Percentiles rank a stretch among this genome's conserved stretches.
phyloP scores from a whole-genome alignment of 1,284 basidiomycete genomes.

The Cutaneotrichosporon mucoides region DNA sequence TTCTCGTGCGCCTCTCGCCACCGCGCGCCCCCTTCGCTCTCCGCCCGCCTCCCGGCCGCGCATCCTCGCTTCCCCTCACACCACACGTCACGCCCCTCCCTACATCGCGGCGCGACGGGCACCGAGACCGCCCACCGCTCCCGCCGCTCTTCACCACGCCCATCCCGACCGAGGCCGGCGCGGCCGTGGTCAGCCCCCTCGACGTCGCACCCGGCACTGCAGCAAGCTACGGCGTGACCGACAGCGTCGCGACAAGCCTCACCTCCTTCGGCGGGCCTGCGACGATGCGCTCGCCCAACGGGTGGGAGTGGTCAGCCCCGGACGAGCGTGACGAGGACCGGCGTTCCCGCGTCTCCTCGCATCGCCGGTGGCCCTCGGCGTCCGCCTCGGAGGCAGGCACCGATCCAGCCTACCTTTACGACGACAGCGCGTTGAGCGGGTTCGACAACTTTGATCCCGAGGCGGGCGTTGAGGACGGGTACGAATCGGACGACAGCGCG shows the following conservation, averaged over 20 bases:
- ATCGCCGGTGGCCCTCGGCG: too few species aligned
- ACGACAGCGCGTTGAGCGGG: too few species aligned
- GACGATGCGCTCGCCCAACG: neutral
- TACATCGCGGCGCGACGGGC: neutral
- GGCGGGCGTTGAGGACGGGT: neutral
- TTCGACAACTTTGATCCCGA: neutral
- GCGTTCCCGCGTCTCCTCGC: neutral
- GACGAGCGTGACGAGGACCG: neutral
- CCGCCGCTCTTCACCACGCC: slow-evolving; percentile 4
- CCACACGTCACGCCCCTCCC: slow-evolving; percentile 1
- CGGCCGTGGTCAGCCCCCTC: too few species aligned
- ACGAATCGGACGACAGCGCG: neutral
- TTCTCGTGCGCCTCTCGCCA: slow-evolving; percentile 16
- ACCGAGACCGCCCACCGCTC: neutral
- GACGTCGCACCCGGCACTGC: too few species aligned
- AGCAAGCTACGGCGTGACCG: neutral
- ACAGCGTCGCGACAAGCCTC: neutral
- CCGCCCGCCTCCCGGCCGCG: slow-evolving; percentile 8
- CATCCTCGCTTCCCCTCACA: slow-evolving; percentile 1
- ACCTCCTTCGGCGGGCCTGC: neutral
- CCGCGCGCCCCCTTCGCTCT: neutral
- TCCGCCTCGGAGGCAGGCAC: too few species aligned
- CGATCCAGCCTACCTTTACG: too few species aligned
- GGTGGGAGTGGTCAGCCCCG: neutral
- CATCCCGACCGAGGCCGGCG: neutral